These are phyloP conservation scores for Cymbopogon citratus DNA, from an alignment of 176 grass and related monocot species.

Conservation along the genomic window DNA sequence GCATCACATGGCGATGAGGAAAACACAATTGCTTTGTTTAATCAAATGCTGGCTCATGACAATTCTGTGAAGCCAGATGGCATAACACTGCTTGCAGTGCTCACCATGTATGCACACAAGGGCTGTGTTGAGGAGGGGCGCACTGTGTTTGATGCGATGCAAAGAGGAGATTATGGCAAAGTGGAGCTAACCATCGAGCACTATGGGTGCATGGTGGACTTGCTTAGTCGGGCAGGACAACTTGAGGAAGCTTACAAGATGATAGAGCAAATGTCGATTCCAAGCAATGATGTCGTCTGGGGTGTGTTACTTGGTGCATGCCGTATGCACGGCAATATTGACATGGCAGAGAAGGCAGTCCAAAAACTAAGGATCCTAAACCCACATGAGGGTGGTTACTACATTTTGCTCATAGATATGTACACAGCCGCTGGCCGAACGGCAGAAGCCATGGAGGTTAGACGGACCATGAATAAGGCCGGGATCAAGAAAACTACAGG, in stretches of 20 bases:
- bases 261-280: constrained; percentile 49
- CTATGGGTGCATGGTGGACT: constrained; percentile 62
- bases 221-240: constrained; percentile 50
- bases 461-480: constrained; percentile 31
- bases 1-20: constrained; percentile 41
- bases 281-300: constrained; percentile 39
- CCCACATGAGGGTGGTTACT: constrained; percentile 46
- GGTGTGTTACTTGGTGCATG: constrained; percentile 52
- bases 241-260: constrained; percentile 43
- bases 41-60: constrained; percentile 33
- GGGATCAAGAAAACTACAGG: constrained; percentile 44
- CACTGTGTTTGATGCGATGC: constrained; percentile 27
- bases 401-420: constrained; percentile 48
- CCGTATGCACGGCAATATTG: constrained; percentile 40
- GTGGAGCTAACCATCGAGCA: constrained; percentile 39
- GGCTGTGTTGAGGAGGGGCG: constrained; percentile 50
- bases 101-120: constrained; percentile 34
- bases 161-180: constrained; percentile 28
- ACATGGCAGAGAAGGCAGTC: constrained; percentile 46
- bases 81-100: constrained; percentile 35
- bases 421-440: constrained; percentile 30
- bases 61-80: constrained; percentile 42
- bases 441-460: constrained; percentile 42
- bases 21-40: constrained; percentile 29
- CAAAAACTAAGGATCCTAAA: constrained; percentile 46